Evolutionary conservation across 169 alveolate genomes (phyloP), one percentile per base, ranked within the genome.

Genomic region (Cryptosporidium sp.): DNA sequence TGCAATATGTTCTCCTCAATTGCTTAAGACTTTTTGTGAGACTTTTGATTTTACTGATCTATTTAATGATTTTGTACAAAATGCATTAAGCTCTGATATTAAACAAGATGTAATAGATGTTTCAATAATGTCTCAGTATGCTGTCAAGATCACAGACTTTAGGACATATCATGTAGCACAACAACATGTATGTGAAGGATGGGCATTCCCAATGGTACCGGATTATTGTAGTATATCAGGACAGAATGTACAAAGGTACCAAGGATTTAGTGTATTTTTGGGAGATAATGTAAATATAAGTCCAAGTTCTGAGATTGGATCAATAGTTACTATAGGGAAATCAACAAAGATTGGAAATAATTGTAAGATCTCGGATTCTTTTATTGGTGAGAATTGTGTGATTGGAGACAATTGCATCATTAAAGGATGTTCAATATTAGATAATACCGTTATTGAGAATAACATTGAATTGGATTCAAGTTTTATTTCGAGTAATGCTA

Each of bases 161-260:
- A 80, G 89, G 12, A 80, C 89, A 9, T 80, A 80, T 62, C 89
- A 80, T 21, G 75, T 65, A 7, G 89, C 89, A 9, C 75, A 60
- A 21, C 89, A 62, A 23, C 68, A 80, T 62, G 75, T 80, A 21
- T 80, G 89, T 62, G 80, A 80, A 39, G 89, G 89, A 12, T 80
- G 80, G 89, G 68, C 75, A 5, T 80, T 80, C 29, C 89, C 89
- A 62, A 12, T 80, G 33, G 75, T 80, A 65, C 72, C 89, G 29
- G 89, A 80, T 21, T 80, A 80, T 44, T 80, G 80, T n/a, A 80
- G 89, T 62, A 80, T 67, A 39, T 60, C 75, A 18, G 72, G 89
- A 23, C 72, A 80, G 26, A 80, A 60, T 31, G 60, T 80, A 26
- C 89, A 80, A 62, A 60, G 89, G 9, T 80, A 65, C 56, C 80